phyloP scores from a whole-genome alignment of 2,329 filamentous ascomycete genomes.

The Colletotrichum sansevieriae region DNA sequence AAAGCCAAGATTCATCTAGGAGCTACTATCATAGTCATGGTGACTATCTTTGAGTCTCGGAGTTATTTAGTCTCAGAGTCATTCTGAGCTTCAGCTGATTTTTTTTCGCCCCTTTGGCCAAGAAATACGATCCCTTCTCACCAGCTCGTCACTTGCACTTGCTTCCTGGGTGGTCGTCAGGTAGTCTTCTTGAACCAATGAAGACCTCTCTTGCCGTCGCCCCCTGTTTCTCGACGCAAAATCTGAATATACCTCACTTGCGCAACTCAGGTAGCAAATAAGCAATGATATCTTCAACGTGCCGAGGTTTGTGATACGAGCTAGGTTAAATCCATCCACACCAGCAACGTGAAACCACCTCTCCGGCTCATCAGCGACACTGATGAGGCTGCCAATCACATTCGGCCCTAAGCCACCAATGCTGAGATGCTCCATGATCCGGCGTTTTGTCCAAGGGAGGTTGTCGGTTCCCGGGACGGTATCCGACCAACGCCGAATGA shows the following conservation, averaged over 20 bases:
- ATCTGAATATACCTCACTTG: constrained; percentile 34
- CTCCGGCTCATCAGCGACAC: constrained; percentile 59
- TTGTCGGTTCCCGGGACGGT: constrained; percentile 39
- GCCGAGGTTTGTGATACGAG: constrained; percentile 58
- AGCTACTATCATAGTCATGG: too few relatives aligned
- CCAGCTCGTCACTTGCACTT: constrained; percentile 39
- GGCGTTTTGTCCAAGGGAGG: constrained; percentile 60
- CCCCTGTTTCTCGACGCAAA: constrained; percentile 34
- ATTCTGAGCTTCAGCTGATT: neutral
- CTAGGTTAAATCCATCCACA: constrained; percentile 57
- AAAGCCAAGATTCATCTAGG: too few relatives aligned
- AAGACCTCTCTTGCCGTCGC: constrained; percentile 42
- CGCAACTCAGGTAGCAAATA: constrained; percentile 48
- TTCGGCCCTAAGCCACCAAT: constrained; percentile 64
- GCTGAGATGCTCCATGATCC: constrained; percentile 67
- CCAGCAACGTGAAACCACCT: constrained; percentile 57
- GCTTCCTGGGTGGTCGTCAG: constrained; percentile 40
- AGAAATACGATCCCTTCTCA: neutral
- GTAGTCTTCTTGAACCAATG: constrained; percentile 35
- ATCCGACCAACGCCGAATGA: constrained; percentile 40
- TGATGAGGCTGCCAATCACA: constrained; percentile 58
- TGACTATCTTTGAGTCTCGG: too few relatives aligned
- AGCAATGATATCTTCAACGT: constrained; percentile 50
- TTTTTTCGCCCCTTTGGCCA: neutral
- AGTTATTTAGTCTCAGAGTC: too few relatives aligned